Conservation (phyloP, 352 stramenopile genomes). For the Aphanomyces euteiches region DNA sequence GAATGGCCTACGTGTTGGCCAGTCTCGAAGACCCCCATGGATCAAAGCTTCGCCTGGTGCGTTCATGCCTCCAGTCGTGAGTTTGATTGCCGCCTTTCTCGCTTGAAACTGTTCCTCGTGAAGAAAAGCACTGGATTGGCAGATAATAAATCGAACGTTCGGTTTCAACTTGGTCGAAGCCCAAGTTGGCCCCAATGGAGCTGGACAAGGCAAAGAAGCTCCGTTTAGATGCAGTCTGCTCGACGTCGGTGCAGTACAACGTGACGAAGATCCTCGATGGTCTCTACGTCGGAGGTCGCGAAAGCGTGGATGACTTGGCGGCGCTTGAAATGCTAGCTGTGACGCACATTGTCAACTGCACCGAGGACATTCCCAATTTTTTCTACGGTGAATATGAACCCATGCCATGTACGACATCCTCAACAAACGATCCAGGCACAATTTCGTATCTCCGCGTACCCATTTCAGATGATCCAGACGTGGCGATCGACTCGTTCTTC, state of each 20-base stretch:
- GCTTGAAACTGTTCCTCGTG: too few species aligned
- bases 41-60: too few species aligned
- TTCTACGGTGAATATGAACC: conserved; percentile 39
- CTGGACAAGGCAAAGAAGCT: not conserved
- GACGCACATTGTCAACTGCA: conserved; percentile 52
- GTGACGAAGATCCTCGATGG: conserved; percentile 38
- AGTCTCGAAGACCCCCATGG: too few species aligned
- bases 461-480: conserved; percentile 45
- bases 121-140: too few species aligned
- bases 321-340: conserved; percentile 43
- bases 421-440: conserved; percentile 35
- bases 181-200: not conserved
- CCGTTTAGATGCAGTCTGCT: conserved; percentile 4
- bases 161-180: not conserved
- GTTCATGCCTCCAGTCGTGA: too few species aligned
- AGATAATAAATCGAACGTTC: not conserved
- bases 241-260: conserved; percentile 9
- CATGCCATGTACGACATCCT: not conserved
- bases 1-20: too few species aligned
- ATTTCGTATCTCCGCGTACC: conserved; percentile 56
- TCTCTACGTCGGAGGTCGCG: conserved; percentile 69
- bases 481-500: conserved; percentile 48
- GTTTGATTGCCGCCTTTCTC: too few species aligned
- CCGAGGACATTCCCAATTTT: conserved; percentile 45
- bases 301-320: conserved; percentile 49